phyloP scores from a whole-genome alignment of 768 basidiomycete genomes.

The Coprinellus micaceus region DNA sequence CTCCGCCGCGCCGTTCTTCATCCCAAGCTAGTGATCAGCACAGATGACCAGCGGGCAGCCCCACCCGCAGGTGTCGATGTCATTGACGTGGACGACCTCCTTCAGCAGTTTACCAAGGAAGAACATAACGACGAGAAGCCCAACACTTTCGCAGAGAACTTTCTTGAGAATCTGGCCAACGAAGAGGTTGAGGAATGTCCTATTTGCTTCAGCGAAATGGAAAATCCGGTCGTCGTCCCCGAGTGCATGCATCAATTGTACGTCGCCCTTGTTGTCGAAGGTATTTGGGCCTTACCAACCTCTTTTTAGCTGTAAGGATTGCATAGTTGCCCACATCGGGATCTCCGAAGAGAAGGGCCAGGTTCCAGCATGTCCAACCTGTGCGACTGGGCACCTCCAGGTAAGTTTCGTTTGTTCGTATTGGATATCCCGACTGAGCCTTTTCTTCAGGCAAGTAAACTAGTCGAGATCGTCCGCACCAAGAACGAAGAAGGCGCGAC shows the following conservation, averaged over 20 bases:
- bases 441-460: constrained; percentile 45
- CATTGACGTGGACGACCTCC: constrained; percentile 57
- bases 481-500: constrained; percentile 20
- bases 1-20: constrained; percentile 91
- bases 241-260: constrained; percentile 77
- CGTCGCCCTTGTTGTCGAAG: constrained; percentile 15
- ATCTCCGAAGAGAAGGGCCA: constrained; percentile 67
- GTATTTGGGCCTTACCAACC: background rate
- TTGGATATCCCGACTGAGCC: background rate
- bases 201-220: constrained; percentile 78
- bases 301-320: constrained; percentile 73
- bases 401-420: constrained; percentile 24
- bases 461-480: constrained; percentile 58
- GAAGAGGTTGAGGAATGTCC: constrained; percentile 63
- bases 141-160: constrained; percentile 56
- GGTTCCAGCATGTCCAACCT: constrained; percentile 76
- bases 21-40: constrained; percentile 72
- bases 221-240: constrained; percentile 65
- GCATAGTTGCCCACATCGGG: constrained; percentile 71
- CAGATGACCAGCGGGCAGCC: constrained; percentile 38
- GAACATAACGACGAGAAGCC: constrained; percentile 29
- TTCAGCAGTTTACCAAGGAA: constrained; percentile 46
- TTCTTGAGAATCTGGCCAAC: constrained; percentile 62
- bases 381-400: constrained; percentile 65
- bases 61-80: constrained; percentile 38